Conservation (phyloP, 345 rosid genomes). For the Arabis hirsuta region DNA sequence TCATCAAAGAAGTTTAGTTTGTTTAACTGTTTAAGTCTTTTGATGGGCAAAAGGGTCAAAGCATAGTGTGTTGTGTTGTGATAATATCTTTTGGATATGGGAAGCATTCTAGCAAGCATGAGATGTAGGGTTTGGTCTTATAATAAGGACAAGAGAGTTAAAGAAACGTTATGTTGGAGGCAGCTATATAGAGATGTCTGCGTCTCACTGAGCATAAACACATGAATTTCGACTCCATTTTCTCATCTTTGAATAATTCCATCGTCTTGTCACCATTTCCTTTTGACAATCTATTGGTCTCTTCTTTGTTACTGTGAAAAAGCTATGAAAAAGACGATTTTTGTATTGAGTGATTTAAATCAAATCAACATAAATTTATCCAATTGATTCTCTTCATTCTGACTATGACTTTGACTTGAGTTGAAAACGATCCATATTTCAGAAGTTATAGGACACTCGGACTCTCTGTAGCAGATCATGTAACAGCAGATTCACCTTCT, state of each 20-base stretch:
- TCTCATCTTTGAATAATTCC: conserved; percentile 1
- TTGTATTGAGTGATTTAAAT: not conserved
- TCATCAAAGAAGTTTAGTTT: not conserved
- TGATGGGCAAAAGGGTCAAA: not conserved
- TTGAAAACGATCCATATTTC: no score
- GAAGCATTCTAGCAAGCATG: conserved; percentile 16
- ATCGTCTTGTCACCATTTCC: conserved; percentile 33
- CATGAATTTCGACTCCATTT: conserved; percentile 41
- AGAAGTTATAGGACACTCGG: no score
- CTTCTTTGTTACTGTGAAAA: conserved; percentile 8
- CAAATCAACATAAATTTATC: not conserved
- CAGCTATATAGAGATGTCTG: conserved; percentile 28
- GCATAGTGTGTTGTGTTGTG: conserved; percentile 23
- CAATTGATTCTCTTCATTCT: no score
- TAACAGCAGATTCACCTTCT: conserved; percentile 5
- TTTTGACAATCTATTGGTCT: conserved; percentile 18
- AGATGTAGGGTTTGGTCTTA: conserved; percentile 43
- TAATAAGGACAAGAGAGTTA: conserved; percentile 29
- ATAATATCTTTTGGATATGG: conserved; percentile 17
- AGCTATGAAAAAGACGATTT: not conserved
- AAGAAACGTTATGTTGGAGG: conserved; percentile 21
- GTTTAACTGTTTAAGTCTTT: no score
- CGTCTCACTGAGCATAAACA: conserved; percentile 35
- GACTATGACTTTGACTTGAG: no score
- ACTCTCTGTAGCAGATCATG: conserved; percentile 21